Percentiles rank a stretch among this genome's conserved stretches.
These are phyloP conservation scores for Jackrogersella minutella DNA, from an alignment of 495 filamentous ascomycete species.

Conservation along the genomic window DNA sequence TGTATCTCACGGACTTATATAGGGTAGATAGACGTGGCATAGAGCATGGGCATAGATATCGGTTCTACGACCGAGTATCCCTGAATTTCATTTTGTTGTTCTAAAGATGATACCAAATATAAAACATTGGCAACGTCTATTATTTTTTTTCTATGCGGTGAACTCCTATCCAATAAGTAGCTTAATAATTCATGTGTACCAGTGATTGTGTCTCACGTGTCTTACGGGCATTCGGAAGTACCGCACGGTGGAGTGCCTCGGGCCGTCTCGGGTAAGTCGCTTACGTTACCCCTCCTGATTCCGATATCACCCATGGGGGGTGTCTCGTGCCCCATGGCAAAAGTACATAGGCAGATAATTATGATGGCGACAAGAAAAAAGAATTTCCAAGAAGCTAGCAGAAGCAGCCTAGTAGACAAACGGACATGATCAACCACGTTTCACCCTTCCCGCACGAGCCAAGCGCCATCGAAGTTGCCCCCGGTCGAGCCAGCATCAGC, in stretches of 20 bases:
- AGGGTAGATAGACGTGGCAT: conserved; percentile 37
- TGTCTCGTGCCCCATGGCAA: neutral
- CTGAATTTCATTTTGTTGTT: conserved; percentile 36
- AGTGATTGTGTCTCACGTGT: neutral
- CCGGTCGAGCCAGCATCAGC: conserved; percentile 20
- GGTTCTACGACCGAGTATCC: conserved; percentile 27
- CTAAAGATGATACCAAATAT: conserved; percentile 12
- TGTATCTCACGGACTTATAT: conserved; percentile 35
- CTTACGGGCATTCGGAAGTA: conserved; percentile 16
- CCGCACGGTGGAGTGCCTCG: conserved; percentile 14
- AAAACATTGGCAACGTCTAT: neutral
- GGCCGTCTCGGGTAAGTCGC: conserved; percentile 27
- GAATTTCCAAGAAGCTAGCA: too few species aligned
- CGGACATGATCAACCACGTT: too few species aligned
- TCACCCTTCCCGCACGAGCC: conserved; percentile 47
- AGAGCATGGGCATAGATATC: conserved; percentile 31
- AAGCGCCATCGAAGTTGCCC: conserved; percentile 48
- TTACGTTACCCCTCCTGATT: conserved; percentile 19
- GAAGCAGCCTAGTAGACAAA: too few species aligned
- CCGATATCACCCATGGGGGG: neutral
- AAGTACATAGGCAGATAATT: neutral
- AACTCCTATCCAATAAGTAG: conserved; percentile 9
- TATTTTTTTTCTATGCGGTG: neutral
- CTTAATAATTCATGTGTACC: neutral
- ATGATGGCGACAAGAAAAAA: too few species aligned